Percentiles rank a stretch among this genome's conserved stretches.
Evolutionary conservation across 2,329 filamentous ascomycete species (phyloP).

Genomic region (Raffaelea ambrosiae): DNA sequence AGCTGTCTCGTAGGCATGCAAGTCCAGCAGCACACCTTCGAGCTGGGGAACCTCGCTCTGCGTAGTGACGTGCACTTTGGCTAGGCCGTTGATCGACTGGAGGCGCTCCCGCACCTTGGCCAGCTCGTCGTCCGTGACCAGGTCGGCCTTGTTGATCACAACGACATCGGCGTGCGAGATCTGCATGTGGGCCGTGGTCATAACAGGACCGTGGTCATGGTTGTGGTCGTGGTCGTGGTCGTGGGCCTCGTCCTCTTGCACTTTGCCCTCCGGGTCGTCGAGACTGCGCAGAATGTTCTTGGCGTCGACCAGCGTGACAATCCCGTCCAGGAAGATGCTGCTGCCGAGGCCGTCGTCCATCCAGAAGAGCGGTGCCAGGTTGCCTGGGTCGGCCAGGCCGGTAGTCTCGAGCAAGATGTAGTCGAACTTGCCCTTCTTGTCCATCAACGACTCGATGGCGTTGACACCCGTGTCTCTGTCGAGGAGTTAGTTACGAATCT

Average conservation of each 20-base stretch:
- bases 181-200: slow-evolving; percentile 91
- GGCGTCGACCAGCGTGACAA: slow-evolving; percentile 91
- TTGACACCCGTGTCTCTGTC: slow-evolving; percentile 83
- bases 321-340: slow-evolving; percentile 92
- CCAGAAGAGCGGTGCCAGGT: slow-evolving; percentile 95
- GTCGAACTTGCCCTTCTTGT: slow-evolving; percentile 86
- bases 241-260: slow-evolving; percentile 41
- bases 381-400: slow-evolving; percentile 88
- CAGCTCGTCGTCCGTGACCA: slow-evolving; percentile 65
- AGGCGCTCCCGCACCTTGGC: slow-evolving; percentile 62
- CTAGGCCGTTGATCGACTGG: slow-evolving; percentile 79
- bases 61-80: slow-evolving; percentile 73
- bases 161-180: slow-evolving; percentile 96
- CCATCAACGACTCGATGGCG: slow-evolving; percentile 93
- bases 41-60: slow-evolving; percentile 73
- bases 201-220: slow-evolving; percentile 52
- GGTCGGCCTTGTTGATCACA: slow-evolving; percentile 86
- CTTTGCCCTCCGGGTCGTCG: slow-evolving; percentile 57
- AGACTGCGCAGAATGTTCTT: slow-evolving; percentile 82
- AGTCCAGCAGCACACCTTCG: slow-evolving; percentile 77
- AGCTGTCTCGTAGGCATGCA: slow-evolving; percentile 87
- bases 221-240: slow-evolving; percentile 39
- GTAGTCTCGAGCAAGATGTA: slow-evolving; percentile 97
- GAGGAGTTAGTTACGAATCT: background rate
- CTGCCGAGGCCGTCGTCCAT: slow-evolving; percentile 92